Evolutionary conservation across 805 yeast species (phyloP).

Genomic region (Saturnispora mendoncae): DNA sequence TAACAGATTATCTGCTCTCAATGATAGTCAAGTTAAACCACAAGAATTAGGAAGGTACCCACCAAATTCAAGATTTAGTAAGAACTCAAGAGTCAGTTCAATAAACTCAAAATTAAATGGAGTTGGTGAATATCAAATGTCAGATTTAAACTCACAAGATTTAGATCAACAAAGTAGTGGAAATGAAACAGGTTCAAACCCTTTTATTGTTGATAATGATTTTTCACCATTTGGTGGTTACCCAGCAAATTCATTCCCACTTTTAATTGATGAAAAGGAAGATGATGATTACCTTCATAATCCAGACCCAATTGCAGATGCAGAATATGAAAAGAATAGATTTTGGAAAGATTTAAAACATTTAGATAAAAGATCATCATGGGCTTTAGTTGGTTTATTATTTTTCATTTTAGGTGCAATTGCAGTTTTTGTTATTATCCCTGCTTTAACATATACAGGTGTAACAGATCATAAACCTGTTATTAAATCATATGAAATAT

Average conservation of each 20-base stretch:
- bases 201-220: slow-evolving; percentile 48
- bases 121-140: slow-evolving; percentile 6
- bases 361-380: slow-evolving; percentile 53
- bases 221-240: slow-evolving; percentile 94
- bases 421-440: slow-evolving; percentile 67
- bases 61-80: slow-evolving; percentile 36
- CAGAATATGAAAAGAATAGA: slow-evolving; percentile 66
- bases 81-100: slow-evolving; percentile 39
- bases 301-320: slow-evolving; percentile 93
- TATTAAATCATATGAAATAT: slow-evolving; percentile 10
- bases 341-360: slow-evolving; percentile 54
- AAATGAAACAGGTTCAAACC: no score
- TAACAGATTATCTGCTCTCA: slow-evolving; percentile 15
- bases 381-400: slow-evolving; percentile 56
- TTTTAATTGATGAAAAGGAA: slow-evolving; percentile 87
- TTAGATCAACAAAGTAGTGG: no score
- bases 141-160: slow-evolving; percentile 16
- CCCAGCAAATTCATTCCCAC: slow-evolving; percentile 87
- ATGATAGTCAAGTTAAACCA: slow-evolving; percentile 20
- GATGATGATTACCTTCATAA: slow-evolving; percentile 92
- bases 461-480: slow-evolving; percentile 29
- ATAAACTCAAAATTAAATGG: slow-evolving; percentile 34
- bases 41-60: slow-evolving; percentile 65
- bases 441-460: slow-evolving; percentile 80
- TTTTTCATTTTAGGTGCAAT: slow-evolving; percentile 51